Conservation (phyloP, 805 yeast species). For the Danielia reshetovae region DNA sequence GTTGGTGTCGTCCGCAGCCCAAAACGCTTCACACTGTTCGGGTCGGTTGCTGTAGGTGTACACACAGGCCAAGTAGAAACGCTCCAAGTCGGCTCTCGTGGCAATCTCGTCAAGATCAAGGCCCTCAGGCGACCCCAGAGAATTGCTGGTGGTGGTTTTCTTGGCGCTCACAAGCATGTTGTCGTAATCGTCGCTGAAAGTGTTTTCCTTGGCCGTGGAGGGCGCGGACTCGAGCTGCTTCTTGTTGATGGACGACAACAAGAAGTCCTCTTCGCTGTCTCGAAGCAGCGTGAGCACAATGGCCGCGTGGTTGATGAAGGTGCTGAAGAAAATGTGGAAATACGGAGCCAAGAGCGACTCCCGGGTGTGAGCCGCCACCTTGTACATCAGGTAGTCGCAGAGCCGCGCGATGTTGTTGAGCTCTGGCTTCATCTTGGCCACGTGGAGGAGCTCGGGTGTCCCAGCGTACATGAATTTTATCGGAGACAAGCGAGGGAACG, state of each 20-base stretch:
- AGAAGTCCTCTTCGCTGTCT: slow-evolving; percentile 70
- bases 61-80: slow-evolving; percentile 74
- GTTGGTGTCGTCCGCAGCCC: slow-evolving; percentile 52
- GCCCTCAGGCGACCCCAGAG: slow-evolving; percentile 7
- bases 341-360: slow-evolving; percentile 33
- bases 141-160: not conserved
- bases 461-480: slow-evolving; percentile 50
- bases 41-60: slow-evolving; percentile 64
- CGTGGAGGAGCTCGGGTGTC: slow-evolving; percentile 26
- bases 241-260: slow-evolving; percentile 46
- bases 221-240: slow-evolving; percentile 35
- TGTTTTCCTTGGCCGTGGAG: not conserved
- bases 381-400: slow-evolving; percentile 23
- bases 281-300: slow-evolving; percentile 61
- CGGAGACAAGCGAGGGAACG: slow-evolving; percentile 56
- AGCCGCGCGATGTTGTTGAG: slow-evolving; percentile 26
- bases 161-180: not conserved
- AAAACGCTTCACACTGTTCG: slow-evolving; percentile 53
- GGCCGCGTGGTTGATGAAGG: slow-evolving; percentile 61
- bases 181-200: slow-evolving; percentile 2
- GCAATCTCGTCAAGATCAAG: slow-evolving; percentile 60
- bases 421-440: slow-evolving; percentile 24
- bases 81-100: slow-evolving; percentile 78
- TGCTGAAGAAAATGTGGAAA: slow-evolving; percentile 49
- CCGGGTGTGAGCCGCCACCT: slow-evolving; percentile 19